These are phyloP conservation scores for Hyaloscypha finlandica DNA, from an alignment of 495 filamentous ascomycete species.

Conservation along the genomic window DNA sequence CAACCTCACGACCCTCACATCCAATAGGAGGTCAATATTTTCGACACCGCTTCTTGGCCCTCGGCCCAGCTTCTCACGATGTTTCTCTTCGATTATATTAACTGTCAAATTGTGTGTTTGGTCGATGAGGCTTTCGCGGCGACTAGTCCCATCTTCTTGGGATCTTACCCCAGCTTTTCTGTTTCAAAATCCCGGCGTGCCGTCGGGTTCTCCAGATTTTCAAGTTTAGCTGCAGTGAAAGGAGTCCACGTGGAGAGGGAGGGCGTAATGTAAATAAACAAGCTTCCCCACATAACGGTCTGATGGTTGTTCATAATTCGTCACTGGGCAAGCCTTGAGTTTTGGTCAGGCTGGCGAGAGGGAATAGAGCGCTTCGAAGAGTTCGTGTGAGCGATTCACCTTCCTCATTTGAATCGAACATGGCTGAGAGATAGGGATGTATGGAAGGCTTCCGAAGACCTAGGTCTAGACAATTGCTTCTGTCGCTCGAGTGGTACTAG, in stretches of 20 bases:
- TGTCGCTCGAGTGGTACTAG: too few relatives aligned
- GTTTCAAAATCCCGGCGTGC: constrained; percentile 2
- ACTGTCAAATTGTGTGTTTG: not conserved
- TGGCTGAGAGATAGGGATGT: not conserved
- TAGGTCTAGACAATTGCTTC: not conserved
- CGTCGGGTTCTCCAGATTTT: not conserved
- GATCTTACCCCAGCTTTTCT: not conserved
- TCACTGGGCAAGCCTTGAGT: not conserved
- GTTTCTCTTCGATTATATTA: not conserved
- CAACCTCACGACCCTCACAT: constrained; percentile 7
- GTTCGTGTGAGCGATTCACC: not conserved
- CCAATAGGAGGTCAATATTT: constrained; percentile 8
- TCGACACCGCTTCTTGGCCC: not conserved
- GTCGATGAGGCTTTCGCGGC: not conserved
- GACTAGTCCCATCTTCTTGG: not conserved
- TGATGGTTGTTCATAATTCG: not conserved
- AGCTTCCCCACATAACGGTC: not conserved
- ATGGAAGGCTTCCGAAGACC: not conserved
- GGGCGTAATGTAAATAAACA: not conserved
- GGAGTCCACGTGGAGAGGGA: not conserved
- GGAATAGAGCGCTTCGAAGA: not conserved
- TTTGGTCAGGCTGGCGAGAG: not conserved
- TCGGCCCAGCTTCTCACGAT: constrained; percentile 9
- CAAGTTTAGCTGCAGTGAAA: not conserved
- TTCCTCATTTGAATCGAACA: not conserved